phyloP scores from a whole-genome alignment of 495 filamentous ascomycete species.

The Neohortaea acidophila region DNA sequence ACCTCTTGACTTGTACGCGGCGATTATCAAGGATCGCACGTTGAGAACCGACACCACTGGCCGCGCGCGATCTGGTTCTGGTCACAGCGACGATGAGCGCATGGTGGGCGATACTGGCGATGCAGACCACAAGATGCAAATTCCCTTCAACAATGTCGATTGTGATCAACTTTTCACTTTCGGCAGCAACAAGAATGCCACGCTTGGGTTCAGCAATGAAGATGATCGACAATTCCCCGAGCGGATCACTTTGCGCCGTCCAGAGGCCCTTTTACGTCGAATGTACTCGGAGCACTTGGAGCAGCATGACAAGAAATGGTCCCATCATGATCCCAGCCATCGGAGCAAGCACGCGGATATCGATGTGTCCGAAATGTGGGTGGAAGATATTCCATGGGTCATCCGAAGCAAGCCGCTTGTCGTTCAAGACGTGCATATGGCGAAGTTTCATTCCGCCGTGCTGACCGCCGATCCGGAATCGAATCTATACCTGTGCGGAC shows the following conservation, averaged over 20 bases:
- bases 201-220: slow-evolving; percentile 78
- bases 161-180: slow-evolving; percentile 86
- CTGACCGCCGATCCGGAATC: slow-evolving; percentile 79
- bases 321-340: slow-evolving; percentile 18
- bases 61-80: slow-evolving; percentile 21
- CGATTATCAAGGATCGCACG: slow-evolving; percentile 50
- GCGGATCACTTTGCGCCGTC: slow-evolving; percentile 59
- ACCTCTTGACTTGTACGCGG: slow-evolving; percentile 79
- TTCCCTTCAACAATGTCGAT: slow-evolving; percentile 27
- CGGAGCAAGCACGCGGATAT: slow-evolving; percentile 1
- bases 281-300: slow-evolving; percentile 37
- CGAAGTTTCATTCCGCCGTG: slow-evolving; percentile 83
- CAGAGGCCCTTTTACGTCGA: slow-evolving; percentile 55
- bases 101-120: slow-evolving; percentile 23
- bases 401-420: slow-evolving; percentile 53
- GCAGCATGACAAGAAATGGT: slow-evolving; percentile 17
- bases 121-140: slow-evolving; percentile 12
- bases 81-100: slow-evolving; percentile 25
- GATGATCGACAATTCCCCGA: slow-evolving; percentile 92
- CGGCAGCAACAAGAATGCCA: slow-evolving; percentile 89
- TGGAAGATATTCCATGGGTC: slow-evolving; percentile 45
- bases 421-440: slow-evolving; percentile 64
- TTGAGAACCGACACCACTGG: slow-evolving; percentile 15
- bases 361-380: slow-evolving; percentile 2
- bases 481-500: slow-evolving; percentile 86